Base-by-base conservation (phyloP, 441 rosid species). In the Corymbia citriodora region DNA sequence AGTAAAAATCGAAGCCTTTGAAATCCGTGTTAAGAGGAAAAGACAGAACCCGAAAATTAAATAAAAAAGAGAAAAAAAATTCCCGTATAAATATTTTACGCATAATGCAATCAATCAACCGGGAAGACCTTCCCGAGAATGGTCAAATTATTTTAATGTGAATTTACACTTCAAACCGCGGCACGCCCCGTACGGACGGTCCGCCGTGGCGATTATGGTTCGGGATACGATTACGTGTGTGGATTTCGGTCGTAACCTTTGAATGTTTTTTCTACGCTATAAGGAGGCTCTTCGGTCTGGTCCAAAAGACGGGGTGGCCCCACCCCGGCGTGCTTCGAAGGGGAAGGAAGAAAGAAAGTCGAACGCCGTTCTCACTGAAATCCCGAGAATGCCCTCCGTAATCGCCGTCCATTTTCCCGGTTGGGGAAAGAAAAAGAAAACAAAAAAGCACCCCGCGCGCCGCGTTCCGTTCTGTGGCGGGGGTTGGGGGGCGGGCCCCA, bases 21-120 rank as follows among this genome's bases (percentile, higher is more conserved):
- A 40, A 4, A 12, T 21, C 10, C 0, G 14, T 1, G 40, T 18
- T 33, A 0, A 7, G 7, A 70, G 3, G 1, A 5, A 9, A 3
- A 0, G 48, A 33, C 25, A 40, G 2, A 18, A 1, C 27, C 27
- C 11, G 3, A 33, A 40, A 68, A 31, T 15, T 15, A 21, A 11
- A 27, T 21, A 40, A 5, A 10, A 0, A 65, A 65, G 17, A 72
- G 1, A 10, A 19, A 40, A 1, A 18, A 27, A 29, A 61, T 2
- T 11, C 7, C 5, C 4, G 3, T 3, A 6, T 4, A 40, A 45
- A 74, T 21, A 21, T 21, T 12, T 11, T 6, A 16, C 16, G 17
- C 7, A 3, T 23, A 3, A 23, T 11, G 8, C 12, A 45, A 74
- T 21, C 52, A 3, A 29, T 9, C 27, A 10, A 16, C 54, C 54